Conservation (phyloP, 2,329 filamentous ascomycete genomes). For the Fusarium sublunatum region DNA sequence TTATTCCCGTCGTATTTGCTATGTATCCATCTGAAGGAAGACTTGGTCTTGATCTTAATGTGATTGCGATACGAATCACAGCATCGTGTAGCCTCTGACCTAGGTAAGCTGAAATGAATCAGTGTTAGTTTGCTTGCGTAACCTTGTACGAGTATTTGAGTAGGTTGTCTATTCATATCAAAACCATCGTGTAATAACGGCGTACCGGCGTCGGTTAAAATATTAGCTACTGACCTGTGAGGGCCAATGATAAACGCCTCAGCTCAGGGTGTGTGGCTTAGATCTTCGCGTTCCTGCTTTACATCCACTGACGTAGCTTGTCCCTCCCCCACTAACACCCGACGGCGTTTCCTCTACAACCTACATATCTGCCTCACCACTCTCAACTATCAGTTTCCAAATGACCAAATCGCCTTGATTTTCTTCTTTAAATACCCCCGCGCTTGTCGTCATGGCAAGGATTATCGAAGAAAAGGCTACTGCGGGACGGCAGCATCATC, state of each 20-base stretch:
- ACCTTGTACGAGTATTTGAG: neutral
- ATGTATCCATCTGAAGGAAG: too few relatives aligned
- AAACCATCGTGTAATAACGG: neutral
- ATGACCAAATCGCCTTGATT: constrained; percentile 4
- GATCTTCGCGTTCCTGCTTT: constrained; percentile 26
- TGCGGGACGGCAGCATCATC: constrained; percentile 37
- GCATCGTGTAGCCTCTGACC: neutral
- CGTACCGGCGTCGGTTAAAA: neutral
- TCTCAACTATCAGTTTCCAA: neutral
- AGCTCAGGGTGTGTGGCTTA: constrained; percentile 18
- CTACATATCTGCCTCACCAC: neutral
- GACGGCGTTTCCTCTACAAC: neutral
- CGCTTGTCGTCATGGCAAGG: constrained; percentile 41
- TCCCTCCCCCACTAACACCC: constrained; percentile 23
- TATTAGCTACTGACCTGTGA: neutral
- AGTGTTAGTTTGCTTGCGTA: constrained; percentile 1
- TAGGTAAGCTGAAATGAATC: neutral
- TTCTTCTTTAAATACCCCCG: constrained; percentile 2
- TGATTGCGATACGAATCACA: neutral
- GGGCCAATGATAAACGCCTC: constrained; percentile 1
- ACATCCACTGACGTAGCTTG: constrained; percentile 28
- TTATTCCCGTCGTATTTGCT: constrained; percentile 22
- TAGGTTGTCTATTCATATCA: neutral
- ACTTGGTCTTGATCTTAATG: neutral
- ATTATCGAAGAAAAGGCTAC: constrained; percentile 45